Base-by-base conservation (phyloP, 805 yeast species). In the Alloascoidea hylecoeti region DNA sequence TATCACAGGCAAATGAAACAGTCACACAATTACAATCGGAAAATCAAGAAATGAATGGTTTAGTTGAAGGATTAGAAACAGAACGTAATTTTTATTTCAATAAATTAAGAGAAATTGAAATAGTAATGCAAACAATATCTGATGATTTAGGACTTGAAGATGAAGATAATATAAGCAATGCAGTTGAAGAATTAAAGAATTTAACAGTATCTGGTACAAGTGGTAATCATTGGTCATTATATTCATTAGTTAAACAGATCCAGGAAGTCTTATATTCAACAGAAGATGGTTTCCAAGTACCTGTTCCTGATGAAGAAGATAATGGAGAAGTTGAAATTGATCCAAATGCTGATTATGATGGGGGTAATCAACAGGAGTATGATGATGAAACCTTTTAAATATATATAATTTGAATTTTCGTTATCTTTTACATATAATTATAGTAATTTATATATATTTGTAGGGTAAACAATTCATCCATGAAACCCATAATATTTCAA, bases 21-120 rank as follows among this genome's bases (percentile, higher is more conserved):
- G 52, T 70, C n/a, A 49, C 51, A 2, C 54, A 49, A 14, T 56
- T 66, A 12, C 58, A 56, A n/a, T 60, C 64, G 3, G 85, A 82
- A 45, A 47, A 74, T 14, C 64, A 63, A 13, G 83, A 78, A 44
- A 68, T 69, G 46, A 67, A 66, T 41, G 63, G 70, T 16, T 72
- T 78, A 12, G 70, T 78, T 16, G 81, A 76, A 36, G 72, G 78
- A 12, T n/a, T 23, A 23, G 66, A 70, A 38, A 71, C 81, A 1
- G 96, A 92, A 54, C 72, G 97, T 44, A 81, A 83, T 55, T 85
- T 89, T 50, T 92, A 92, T 56, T 89, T 83, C 59, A 77, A 80
- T 50, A 92, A 89, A 58, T 63, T 92, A 38, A 69, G 95, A 44
- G 94, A 83, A 42, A 82, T 92, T 40, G 98, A 92, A 56, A 73